A percentile compares a stretch with the other conserved stretches of the same genome.
These are phyloP conservation scores for Leccinellum luteum DNA, from an alignment of 768 basidiomycete genomes.

Conservation along the genomic window DNA sequence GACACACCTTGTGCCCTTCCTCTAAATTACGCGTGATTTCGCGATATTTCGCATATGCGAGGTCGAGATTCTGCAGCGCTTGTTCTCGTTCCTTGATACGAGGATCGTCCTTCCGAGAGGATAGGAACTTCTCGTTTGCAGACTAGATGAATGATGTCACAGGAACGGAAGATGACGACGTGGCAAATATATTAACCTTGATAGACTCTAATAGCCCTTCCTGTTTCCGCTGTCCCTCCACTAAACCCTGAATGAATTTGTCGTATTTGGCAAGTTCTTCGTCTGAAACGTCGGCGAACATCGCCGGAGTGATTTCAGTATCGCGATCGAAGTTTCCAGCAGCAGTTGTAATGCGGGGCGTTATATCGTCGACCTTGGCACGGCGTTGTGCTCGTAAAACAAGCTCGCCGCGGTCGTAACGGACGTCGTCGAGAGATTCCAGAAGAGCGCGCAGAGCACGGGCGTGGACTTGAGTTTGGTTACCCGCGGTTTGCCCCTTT, in stretches of 20 bases:
- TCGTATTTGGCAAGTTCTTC: slow-evolving; percentile 82
- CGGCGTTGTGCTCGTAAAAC: slow-evolving; percentile 63
- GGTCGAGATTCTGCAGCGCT: slow-evolving; percentile 77
- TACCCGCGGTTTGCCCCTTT: slow-evolving; percentile 36
- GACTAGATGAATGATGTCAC: slow-evolving; percentile 36
- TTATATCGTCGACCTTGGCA: slow-evolving; percentile 70
- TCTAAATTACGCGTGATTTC: slow-evolving; percentile 84
- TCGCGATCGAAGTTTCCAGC: slow-evolving; percentile 65
- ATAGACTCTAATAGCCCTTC: slow-evolving; percentile 62
- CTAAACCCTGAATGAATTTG: slow-evolving; percentile 61
- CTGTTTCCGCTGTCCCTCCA: slow-evolving; percentile 55
- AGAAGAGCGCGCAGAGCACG: slow-evolving; percentile 69
- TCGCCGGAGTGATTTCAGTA: slow-evolving; percentile 71
- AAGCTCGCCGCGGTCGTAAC: slow-evolving; percentile 55
- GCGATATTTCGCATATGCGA: slow-evolving; percentile 83
- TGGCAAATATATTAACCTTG: slow-evolving; percentile 46
- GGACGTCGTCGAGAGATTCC: slow-evolving; percentile 77
- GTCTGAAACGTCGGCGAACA: slow-evolving; percentile 85
- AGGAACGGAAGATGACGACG: not conserved
- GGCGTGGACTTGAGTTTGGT: slow-evolving; percentile 58
- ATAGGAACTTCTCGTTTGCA: slow-evolving; percentile 70
- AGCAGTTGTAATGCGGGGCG: slow-evolving; percentile 60
- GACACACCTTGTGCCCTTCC: slow-evolving; percentile 77
- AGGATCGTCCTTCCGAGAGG: slow-evolving; percentile 75
- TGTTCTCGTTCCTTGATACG: slow-evolving; percentile 76